Evolutionary conservation across 345 rosid species (phyloP).

Genomic region (Reutealis trisperma): DNA sequence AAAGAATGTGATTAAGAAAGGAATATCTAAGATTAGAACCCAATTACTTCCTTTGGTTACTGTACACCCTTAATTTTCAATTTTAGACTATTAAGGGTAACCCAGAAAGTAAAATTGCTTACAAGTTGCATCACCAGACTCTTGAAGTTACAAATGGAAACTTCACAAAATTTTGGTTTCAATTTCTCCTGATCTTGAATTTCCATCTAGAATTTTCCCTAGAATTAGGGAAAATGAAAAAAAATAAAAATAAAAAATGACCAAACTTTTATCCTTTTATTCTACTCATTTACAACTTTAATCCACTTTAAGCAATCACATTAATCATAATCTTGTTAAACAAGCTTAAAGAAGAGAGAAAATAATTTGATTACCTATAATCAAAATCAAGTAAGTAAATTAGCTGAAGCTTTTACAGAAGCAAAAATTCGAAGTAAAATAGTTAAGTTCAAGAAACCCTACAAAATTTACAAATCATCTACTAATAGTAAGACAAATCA

Average conservation of each 20-base stretch:
- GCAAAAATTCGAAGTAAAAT: not conserved
- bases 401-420: not conserved
- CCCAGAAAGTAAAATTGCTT: not conserved
- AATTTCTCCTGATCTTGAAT: not conserved
- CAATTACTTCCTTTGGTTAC: too few species aligned
- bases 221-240: not conserved
- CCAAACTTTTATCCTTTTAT: not conserved
- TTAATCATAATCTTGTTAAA: not conserved
- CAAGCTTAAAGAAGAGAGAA: not conserved
- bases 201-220: not conserved
- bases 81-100: not conserved
- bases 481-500: not conserved
- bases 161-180: not conserved
- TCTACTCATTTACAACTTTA: not conserved
- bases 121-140: not conserved
- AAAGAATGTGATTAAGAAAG: not conserved
- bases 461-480: not conserved
- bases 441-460: not conserved
- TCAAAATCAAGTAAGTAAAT: not conserved
- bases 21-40: not conserved
- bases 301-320: not conserved
- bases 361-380: too few species aligned
- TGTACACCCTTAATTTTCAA: not conserved
- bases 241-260: not conserved
- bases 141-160: conserved; percentile 2